These are phyloP conservation scores for Pilatotrama ljubarskyi DNA, from an alignment of 768 basidiomycete species.

Conservation along the genomic window DNA sequence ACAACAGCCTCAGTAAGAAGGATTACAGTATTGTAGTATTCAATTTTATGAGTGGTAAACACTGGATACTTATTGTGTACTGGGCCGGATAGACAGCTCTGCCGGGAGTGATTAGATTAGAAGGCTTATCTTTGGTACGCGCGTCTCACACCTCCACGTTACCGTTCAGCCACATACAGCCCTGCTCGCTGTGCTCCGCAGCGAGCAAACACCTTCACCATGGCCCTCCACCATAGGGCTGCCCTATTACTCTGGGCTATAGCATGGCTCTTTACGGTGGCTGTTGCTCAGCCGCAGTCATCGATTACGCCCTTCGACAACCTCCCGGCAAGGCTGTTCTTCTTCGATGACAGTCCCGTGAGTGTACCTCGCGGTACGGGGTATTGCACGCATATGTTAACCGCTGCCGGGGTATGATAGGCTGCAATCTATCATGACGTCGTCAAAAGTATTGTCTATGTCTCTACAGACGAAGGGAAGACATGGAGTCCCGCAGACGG, in stretches of 20 bases:
- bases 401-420: slow-evolving; percentile 34
- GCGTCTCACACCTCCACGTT: slow-evolving; percentile 13
- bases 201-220: slow-evolving; percentile 23
- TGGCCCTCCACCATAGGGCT: slow-evolving; percentile 27
- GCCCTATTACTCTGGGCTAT: slow-evolving; percentile 26
- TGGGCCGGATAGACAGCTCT: neutral
- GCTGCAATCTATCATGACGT: slow-evolving; percentile 82
- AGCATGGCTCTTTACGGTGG: slow-evolving; percentile 6
- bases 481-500: slow-evolving; percentile 53
- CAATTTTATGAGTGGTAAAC: no score
- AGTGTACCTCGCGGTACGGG: slow-evolving; percentile 32
- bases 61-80: no score
- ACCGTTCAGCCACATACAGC: neutral
- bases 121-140: neutral
- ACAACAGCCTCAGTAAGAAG: no score
- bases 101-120: neutral
- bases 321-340: slow-evolving; percentile 76
- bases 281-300: slow-evolving; percentile 44
- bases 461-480: slow-evolving; percentile 89
- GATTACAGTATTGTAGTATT: no score
- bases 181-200: slow-evolving; percentile 23
- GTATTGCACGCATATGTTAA: slow-evolving; percentile 6
- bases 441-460: slow-evolving; percentile 62
- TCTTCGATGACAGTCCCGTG: slow-evolving; percentile 92
- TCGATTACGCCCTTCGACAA: slow-evolving; percentile 60